phyloP scores from a whole-genome alignment of 495 filamentous ascomycete species.

The Penicillium psychrofluorescens region DNA sequence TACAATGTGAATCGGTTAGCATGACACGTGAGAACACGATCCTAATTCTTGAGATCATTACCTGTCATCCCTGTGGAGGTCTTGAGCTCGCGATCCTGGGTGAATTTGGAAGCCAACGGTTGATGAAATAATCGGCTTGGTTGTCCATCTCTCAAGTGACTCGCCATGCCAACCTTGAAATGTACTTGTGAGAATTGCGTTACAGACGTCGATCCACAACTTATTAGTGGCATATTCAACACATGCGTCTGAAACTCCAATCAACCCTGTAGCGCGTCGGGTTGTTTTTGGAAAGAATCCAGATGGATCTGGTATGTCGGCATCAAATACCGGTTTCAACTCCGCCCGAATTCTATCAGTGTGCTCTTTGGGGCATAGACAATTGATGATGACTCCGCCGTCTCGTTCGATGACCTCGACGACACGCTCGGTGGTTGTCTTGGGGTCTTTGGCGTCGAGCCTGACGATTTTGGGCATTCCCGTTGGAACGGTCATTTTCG shows the following conservation, averaged over 20 bases:
- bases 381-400: not conserved
- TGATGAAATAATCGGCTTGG: not conserved
- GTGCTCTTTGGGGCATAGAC: not conserved
- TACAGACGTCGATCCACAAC: constrained; percentile 1
- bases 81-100: not conserved
- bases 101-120: not conserved
- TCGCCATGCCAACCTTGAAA: not conserved
- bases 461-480: constrained; percentile 1
- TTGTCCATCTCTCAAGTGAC: not conserved
- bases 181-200: not conserved
- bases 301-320: not conserved
- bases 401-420: not conserved
- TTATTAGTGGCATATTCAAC: constrained; percentile 1
- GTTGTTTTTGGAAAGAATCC: not conserved
- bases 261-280: not conserved
- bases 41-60: too few relatives aligned
- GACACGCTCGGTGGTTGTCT: too few relatives aligned
- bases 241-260: not conserved
- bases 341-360: not conserved
- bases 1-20: not conserved
- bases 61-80: constrained; percentile 1
- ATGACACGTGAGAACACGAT: not conserved
- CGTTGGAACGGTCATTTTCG: not conserved
- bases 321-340: not conserved
- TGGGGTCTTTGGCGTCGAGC: not conserved